Evolutionary conservation across 1,139 yeast genomes (phyloP).

Genomic region (Suhomyces wounanorum): DNA sequence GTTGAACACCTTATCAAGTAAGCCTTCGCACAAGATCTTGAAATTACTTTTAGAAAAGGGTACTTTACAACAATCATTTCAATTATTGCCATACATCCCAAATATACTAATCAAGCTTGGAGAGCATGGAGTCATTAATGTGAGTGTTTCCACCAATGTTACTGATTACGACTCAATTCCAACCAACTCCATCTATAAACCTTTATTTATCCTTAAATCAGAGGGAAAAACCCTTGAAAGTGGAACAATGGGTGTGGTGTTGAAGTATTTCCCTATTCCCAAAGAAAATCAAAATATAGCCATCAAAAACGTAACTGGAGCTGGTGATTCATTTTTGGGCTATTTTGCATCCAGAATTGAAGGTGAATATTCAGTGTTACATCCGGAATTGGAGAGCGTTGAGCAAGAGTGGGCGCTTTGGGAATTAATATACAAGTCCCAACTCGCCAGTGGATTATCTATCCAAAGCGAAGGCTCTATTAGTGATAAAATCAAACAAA

Average conservation of each 20-base stretch:
- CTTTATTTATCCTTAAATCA: constrained; percentile 23
- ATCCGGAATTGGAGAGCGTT: constrained; percentile 23
- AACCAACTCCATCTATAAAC: constrained; percentile 35
- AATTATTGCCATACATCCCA: constrained; percentile 73
- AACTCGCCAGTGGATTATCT: constrained; percentile 55
- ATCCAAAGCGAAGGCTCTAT: constrained; percentile 36
- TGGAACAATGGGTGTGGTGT: constrained; percentile 49
- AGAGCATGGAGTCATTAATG: constrained; percentile 56
- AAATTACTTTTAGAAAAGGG: constrained; percentile 46
- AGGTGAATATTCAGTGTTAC: constrained; percentile 29
- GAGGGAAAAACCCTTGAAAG: constrained; percentile 17
- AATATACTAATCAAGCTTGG: constrained; percentile 70
- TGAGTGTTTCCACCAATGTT: constrained; percentile 36
- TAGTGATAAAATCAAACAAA: constrained; percentile 17
- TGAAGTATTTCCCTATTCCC: constrained; percentile 66
- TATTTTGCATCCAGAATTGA: constrained; percentile 35
- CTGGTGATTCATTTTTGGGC: constrained; percentile 74
- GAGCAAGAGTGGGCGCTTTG: constrained; percentile 37
- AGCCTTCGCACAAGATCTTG: constrained; percentile 19
- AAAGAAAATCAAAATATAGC: constrained; percentile 29
- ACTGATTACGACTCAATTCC: constrained; percentile 38
- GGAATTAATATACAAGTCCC: constrained; percentile 48
- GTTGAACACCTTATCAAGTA: constrained; percentile 30
- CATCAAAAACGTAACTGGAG: constrained; percentile 64
- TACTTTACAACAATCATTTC: constrained; percentile 66